Evolutionary conservation across 371 early-diverging fungal species (phyloP).

Genomic region (Mortierella sp.): DNA sequence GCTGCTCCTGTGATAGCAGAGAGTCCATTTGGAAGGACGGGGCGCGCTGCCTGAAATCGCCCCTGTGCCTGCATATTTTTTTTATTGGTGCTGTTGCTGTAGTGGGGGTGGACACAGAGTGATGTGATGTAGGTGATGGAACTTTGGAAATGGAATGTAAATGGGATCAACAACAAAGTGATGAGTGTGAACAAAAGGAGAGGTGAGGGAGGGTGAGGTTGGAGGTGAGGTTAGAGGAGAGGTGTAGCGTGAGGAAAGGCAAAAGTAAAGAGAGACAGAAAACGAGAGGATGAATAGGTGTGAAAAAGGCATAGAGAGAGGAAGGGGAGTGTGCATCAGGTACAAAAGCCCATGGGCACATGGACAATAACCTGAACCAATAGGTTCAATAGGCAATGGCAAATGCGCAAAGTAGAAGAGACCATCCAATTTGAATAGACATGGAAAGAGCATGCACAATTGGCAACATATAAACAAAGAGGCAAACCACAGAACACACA

Average conservation of each 20-base stretch:
- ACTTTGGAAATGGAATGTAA: neutral
- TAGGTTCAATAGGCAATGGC: too few species aligned
- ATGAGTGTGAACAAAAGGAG: neutral
- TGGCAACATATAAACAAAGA: neutral
- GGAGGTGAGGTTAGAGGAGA: neutral
- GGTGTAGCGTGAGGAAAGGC: neutral
- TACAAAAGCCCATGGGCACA: too few species aligned
- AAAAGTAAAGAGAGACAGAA: too few species aligned
- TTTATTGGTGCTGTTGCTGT: neutral
- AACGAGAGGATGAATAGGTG: too few species aligned
- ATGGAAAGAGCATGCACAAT: neutral
- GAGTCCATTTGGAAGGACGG: neutral
- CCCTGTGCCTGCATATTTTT: neutral
- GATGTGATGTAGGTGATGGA: neutral
- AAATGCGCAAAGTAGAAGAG: neutral
- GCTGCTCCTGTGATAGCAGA: neutral
- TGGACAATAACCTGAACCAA: too few species aligned
- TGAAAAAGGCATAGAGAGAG: too few species aligned
- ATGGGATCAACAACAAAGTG: neutral
- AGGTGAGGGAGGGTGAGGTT: neutral
- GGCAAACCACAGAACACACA: too few species aligned
- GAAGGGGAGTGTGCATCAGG: too few species aligned
- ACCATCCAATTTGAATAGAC: too few species aligned
- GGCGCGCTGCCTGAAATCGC: neutral
- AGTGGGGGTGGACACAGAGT: too few species aligned